Evolutionary conservation across 1,139 yeast genomes (phyloP), one percentile per base, ranked within the genome.

Genomic region (Petasospora fabianii): DNA sequence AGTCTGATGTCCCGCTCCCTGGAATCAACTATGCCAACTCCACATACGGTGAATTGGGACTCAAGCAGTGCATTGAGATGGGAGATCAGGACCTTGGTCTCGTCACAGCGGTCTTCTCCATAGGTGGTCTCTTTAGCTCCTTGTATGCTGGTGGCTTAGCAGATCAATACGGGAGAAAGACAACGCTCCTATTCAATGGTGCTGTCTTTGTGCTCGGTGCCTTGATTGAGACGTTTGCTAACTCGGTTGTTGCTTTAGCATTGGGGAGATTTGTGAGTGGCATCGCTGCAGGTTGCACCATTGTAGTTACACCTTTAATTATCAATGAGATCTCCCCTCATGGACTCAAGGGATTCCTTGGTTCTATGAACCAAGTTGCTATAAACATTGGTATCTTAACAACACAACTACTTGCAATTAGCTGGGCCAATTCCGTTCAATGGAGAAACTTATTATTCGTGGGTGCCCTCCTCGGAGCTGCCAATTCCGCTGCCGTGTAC

Each of bases 101-200:
- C 20, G 80, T 82, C n/a, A 88, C 95, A 0, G 80, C 96, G 0
- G 74, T 85, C 20, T 87, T 84, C 60, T 80, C 94, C 28, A 69
- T 90, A 41, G 97, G 98, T 8, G 97, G 97, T 0, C 67, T 90
- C 17, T 40, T 83, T 7, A 88, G 96, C 1, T 86, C 97, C 0
- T 66, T 81, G 9, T 65, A 75, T 50, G 85, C 88, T 2, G 92
- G 96, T 0, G 53, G 66, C 10, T 47, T 85, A n/a, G 83, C 95
- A 11, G 85, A 84, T 49, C 54, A 54, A 24, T 62, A 70, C 36
- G 97, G 97, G 3, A 69, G 96, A 30, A 74, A 73, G 49, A 61
- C 64, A 21, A 64, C 83, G 3, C 73, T 83, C 30, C 58, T 81
- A 32, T 39, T 72, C n/a, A 81, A 84, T 45, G 72, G 80, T 34